A percentile compares a stretch with the other conserved stretches of the same genome.
Evolutionary conservation across 306 rosid genomes (phyloP).

Genomic region (Acacia melanoxylon): DNA sequence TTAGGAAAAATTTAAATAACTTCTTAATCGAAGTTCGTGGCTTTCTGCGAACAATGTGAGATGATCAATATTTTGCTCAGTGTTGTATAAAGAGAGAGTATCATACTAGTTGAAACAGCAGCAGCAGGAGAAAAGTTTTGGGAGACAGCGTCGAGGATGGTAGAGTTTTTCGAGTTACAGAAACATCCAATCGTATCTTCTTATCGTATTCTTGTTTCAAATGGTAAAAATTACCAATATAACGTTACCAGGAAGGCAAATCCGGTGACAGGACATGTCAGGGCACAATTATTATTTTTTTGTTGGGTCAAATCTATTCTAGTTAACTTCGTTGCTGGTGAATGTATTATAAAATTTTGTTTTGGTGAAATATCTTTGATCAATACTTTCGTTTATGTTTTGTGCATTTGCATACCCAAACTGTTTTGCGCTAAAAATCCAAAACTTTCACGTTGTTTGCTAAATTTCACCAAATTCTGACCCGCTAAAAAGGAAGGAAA

Average conservation of each 20-base stretch:
- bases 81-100: constrained; percentile 28
- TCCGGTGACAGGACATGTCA: constrained; percentile 24
- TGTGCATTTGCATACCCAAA: not conserved
- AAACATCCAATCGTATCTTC: constrained; percentile 26
- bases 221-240: constrained; percentile 7
- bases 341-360: constrained; percentile 8
- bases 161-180: constrained; percentile 6
- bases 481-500: not conserved
- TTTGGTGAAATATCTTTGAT: not conserved
- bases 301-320: not conserved
- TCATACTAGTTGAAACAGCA: constrained; percentile 26
- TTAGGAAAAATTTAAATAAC: constrained; percentile 76
- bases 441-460: not conserved
- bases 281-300: not conserved
- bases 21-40: constrained; percentile 90
- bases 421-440: not conserved
- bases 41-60: constrained; percentile 76
- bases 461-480: not conserved
- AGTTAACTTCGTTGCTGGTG: constrained; percentile 18
- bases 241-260: constrained; percentile 1
- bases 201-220: constrained; percentile 4
- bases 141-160: not conserved
- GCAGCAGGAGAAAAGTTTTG: constrained; percentile 27
- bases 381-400: not conserved
- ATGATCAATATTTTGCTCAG: constrained; percentile 29